Conservation (phyloP, 2,329 filamentous ascomycete species). For the Cercospora sp. region DNA sequence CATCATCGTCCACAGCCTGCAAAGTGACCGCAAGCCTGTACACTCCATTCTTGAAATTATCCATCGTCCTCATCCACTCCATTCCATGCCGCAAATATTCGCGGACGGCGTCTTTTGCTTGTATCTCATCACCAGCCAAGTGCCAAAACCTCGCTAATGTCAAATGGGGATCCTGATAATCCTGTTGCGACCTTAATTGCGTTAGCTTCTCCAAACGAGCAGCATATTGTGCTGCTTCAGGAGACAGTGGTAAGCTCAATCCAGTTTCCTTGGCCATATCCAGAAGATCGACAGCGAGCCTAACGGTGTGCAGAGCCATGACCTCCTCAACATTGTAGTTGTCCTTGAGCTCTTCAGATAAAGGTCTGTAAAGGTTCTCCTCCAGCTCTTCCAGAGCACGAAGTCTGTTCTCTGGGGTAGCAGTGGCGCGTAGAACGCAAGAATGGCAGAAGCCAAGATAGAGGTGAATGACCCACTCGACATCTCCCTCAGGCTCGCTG, state of each 20-base stretch:
- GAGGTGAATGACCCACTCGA: neutral
- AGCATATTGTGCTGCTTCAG: neutral
- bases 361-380: neutral
- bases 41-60: neutral
- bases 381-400: neutral
- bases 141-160: neutral
- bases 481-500: neutral
- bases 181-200: neutral
- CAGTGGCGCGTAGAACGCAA: neutral
- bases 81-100: neutral
- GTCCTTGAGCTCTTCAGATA: neutral
- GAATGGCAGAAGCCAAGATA: neutral
- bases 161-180: neutral
- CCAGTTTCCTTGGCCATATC: neutral
- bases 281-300: neutral
- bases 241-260: neutral
- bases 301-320: neutral
- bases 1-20: neutral
- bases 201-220: neutral
- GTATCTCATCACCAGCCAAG: neutral
- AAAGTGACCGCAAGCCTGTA: neutral
- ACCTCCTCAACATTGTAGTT: neutral
- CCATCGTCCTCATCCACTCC: neutral
- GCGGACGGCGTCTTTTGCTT: neutral
- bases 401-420: neutral